A percentile compares a stretch with the other conserved stretches of the same genome.
Conservation (phyloP, 2,329 filamentous ascomycete genomes). For the Basipetospora chlamydospora region DNA sequence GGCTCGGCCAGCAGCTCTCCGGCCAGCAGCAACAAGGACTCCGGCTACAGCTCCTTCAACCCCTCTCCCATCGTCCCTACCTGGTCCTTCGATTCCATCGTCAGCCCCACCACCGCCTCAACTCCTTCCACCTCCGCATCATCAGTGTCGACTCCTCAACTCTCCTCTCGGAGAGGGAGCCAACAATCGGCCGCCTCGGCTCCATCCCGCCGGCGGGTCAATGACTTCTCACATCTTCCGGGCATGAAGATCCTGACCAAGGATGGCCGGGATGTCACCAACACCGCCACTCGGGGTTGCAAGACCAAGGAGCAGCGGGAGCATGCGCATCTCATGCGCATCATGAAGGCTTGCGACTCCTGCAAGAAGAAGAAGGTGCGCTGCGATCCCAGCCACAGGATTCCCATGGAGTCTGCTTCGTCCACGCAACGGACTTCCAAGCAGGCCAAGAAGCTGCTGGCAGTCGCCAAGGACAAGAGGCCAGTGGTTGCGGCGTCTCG, state of each 20-base stretch:
- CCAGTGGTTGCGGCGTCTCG: background rate
- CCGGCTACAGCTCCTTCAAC: conserved; percentile 30
- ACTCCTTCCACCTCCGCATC: background rate
- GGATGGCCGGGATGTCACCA: conserved; percentile 48
- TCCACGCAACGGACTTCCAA: background rate
- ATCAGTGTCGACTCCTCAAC: background rate
- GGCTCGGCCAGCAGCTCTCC: conserved; percentile 30
- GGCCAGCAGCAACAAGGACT: conserved; percentile 26
- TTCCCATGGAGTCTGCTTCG: conserved; percentile 16
- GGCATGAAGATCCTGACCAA: conserved; percentile 55
- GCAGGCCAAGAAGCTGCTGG: background rate
- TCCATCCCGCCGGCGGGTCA: background rate
- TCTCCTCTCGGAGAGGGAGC: conserved; percentile 7
- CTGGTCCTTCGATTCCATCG: conserved; percentile 29
- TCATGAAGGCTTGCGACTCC: conserved; percentile 51
- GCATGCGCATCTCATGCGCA: conserved; percentile 51
- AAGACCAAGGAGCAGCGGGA: conserved; percentile 56
- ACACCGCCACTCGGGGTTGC: conserved; percentile 44
- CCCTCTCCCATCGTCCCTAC: conserved; percentile 34
- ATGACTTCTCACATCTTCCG: conserved; percentile 38
- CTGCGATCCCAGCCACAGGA: conserved; percentile 44
- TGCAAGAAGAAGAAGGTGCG: conserved; percentile 50
- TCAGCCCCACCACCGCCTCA: conserved; percentile 9
- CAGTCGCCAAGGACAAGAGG: no score
- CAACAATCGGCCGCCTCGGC: conserved; percentile 4